Evolutionary conservation across 257 asterid genomes (phyloP).

Genomic region (Asclepias syriaca): DNA sequence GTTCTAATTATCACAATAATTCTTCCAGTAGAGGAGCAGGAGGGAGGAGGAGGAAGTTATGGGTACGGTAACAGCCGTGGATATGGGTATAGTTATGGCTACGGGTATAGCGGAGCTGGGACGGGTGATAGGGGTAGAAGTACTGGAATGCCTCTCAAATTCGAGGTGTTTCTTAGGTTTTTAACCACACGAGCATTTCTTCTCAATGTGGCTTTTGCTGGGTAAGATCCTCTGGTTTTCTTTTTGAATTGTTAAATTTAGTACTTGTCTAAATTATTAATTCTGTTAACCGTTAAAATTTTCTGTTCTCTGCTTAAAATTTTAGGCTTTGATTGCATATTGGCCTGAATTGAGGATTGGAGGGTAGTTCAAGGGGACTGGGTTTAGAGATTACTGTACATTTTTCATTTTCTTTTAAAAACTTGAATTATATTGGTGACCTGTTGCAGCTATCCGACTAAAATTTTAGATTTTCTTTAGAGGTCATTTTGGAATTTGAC

Average conservation of each 20-base stretch:
- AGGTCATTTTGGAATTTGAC: neutral
- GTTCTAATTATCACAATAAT: neutral
- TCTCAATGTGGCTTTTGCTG: constrained; percentile 57
- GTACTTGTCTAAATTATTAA: neutral
- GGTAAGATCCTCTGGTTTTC: constrained; percentile 35
- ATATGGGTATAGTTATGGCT: constrained; percentile 24
- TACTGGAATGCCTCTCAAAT: constrained; percentile 24
- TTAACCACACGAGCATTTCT: constrained; percentile 56
- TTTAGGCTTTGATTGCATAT: neutral
- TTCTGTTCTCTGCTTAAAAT: neutral
- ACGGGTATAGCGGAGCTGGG: constrained; percentile 37
- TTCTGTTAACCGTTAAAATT: neutral
- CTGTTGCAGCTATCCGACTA: neutral
- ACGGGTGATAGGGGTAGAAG: constrained; percentile 25
- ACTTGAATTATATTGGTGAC: neutral
- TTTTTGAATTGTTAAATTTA: neutral
- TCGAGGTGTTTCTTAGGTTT: constrained; percentile 58
- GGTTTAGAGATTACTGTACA: neutral
- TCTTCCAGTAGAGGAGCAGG: constrained; percentile 12
- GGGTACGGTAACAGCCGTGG: constrained; percentile 23
- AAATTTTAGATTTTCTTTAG: neutral
- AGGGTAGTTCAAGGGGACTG: neutral
- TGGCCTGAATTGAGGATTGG: neutral
- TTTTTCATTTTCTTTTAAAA: neutral
- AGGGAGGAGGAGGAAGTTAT: constrained; percentile 26